Evolutionary conservation across 352 stramenopile species (phyloP), one percentile per base, ranked within the genome.

Genomic region (Plasmopara muralis): DNA sequence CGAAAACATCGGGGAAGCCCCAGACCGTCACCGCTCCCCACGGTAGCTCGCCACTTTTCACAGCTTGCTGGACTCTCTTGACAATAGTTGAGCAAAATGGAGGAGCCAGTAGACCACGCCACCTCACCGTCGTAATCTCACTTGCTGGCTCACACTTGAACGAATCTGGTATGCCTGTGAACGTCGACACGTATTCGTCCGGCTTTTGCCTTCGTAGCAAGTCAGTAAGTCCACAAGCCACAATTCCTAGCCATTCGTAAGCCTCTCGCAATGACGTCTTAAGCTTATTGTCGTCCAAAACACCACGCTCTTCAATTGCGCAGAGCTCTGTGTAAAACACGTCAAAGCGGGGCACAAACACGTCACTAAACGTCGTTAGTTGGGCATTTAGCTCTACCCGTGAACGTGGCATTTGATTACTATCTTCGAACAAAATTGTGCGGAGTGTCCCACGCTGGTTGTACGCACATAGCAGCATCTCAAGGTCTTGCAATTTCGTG

Each of bases 151-250:
- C 55, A 41, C 70, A 68, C 42, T 71, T 54, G 38, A 87, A 69
- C 16, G 46, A 60, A 20, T 76, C 74, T 0, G 64, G 62, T 4
- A 56, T 41, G 4, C 74, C 74, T 12, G 70, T 72, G 55, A 86
- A 93, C 4, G 57, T 83, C n/a, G 77, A 90, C 31, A 90, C 77
- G 55, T 93, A 93, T 50, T 85, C 74, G 47, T 93, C 78, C 0
- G 68, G 61, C 6, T 72, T 62, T 47, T 75, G 20, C 31, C 69
- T 71, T 54, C 76, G 53, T 9, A 93, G 52, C 33, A 89, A 45
- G n/a, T 74, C 55, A 0, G 67, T 71, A 12, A 93, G 52, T 0
- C 80, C 60, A 40, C 74, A 88, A 9, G 80, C 68, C 12, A 91
- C 77, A 14, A 87, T 57, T 7, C 80, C 83, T 15, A 93, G 55